Evolutionary conservation across 345 rosid species (phyloP).

Genomic region (Salix caprea): DNA sequence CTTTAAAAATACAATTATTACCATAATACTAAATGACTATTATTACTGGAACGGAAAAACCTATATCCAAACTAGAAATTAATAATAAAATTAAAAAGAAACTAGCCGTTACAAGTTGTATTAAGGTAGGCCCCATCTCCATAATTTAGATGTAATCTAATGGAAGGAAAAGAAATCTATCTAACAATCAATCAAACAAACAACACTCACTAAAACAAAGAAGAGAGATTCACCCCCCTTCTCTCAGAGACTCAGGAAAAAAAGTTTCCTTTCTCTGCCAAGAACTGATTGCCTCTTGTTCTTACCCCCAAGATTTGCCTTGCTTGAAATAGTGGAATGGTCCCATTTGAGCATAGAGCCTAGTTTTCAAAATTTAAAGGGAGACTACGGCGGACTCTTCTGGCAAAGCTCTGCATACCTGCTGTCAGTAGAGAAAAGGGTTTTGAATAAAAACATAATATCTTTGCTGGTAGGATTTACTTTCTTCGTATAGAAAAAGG

Average conservation of each 20-base stretch:
- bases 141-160: neutral
- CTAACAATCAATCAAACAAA: neutral
- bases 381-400: neutral
- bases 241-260: neutral
- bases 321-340: neutral
- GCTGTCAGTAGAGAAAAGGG: neutral
- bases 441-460: neutral
- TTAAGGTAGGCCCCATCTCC: slow-evolving; percentile 18
- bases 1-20: too few species aligned
- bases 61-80: neutral
- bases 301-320: neutral
- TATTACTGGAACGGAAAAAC: too few species aligned
- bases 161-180: neutral
- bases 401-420: neutral
- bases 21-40: too few species aligned
- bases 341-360: slow-evolving; percentile 5
- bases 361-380: slow-evolving; percentile 2
- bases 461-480: neutral
- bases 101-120: slow-evolving; percentile 37
- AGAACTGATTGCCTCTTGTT: neutral
- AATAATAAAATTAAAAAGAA: neutral
- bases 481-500: neutral
- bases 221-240: neutral
- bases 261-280: neutral
- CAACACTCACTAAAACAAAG: neutral